Base-by-base conservation (phyloP, 257 asterid genomes). In the Mitragyna speciosa region DNA sequence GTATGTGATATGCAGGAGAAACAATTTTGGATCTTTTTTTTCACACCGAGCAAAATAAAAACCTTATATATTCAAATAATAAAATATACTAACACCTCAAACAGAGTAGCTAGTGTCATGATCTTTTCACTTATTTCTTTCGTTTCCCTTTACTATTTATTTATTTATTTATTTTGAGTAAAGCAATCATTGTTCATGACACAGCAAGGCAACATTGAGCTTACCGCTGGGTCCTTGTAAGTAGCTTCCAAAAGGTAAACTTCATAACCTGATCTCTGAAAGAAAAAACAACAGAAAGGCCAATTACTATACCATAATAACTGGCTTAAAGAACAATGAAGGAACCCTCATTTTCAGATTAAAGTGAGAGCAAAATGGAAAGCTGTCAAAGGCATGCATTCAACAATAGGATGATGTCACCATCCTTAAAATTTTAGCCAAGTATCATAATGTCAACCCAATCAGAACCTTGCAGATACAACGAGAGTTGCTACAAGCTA, bases 191-290 rank as follows among this genome's bases (percentile, higher is more conserved):
- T 3, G 61, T 72, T 59, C 67, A 33, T 17, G 31, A 45, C 49
- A 83, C 11, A 52, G 67, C 72, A 48, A 33, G 54, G 65, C 31
- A 64, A 78, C 15, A 76, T 79, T 72, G 64, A 85, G 84, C 97
- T 87, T 82, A 96, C 99, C 84, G 54, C 97, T 59, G 98, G 99
- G 78, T 96, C 99, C 89, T 87, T 96, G 89, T 96, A 96, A 47
- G 97, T 64, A 67, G 99, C 98, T 88, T 96, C 99, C 73, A 96
- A 89, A 82, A 96, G 80, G 88, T 91, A 96, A 79, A 94, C 99
- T 85, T 96, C 98, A 89, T 94, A 96, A 31, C 99, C 99, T 14
- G 97, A 92, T 82, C 97, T 92, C 99, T 96, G 97, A 89, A 87
- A 90, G 70, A 78, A 86, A 86, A 76, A 82, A 48, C 75, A 79